Evolutionary conservation across 2,329 filamentous ascomycete species (phyloP).

Genomic region (Colletotrichum sojae): DNA sequence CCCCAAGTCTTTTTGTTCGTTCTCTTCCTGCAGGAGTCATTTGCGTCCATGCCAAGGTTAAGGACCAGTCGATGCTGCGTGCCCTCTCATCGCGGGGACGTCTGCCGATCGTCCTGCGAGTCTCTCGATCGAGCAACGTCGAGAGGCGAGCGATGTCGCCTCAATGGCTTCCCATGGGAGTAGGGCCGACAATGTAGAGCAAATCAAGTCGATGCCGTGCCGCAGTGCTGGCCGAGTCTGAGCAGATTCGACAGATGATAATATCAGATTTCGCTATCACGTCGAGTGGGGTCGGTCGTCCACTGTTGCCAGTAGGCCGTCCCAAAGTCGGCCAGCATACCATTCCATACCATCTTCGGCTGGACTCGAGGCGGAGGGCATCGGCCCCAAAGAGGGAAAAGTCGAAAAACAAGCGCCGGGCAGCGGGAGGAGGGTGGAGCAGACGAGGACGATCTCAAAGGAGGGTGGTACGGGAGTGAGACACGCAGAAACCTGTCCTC

Average conservation of each 20-base stretch:
- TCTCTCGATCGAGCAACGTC: conserved; percentile 24
- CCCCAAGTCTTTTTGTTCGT: conserved; percentile 15
- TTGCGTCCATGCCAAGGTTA: background rate
- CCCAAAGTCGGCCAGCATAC: no score
- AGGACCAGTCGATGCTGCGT: conserved; percentile 10
- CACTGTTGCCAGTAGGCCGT: no score
- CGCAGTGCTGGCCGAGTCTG: background rate
- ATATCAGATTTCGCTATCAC: conserved; percentile 1
- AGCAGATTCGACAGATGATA: conserved; percentile 15
- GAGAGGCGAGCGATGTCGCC: conserved; percentile 12
- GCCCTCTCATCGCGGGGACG: conserved; percentile 7
- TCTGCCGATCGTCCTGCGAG: conserved; percentile 31
- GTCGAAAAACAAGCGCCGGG: conserved; percentile 40
- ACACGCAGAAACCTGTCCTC: conserved; percentile 52
- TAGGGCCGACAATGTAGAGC: conserved; percentile 8
- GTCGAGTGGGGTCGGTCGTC: background rate
- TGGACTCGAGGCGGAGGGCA: no score
- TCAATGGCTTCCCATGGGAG: conserved; percentile 5
- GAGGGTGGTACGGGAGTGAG: conserved; percentile 45
- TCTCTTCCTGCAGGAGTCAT: conserved; percentile 19
- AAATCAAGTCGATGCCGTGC: conserved; percentile 15
- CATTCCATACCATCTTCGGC: no score
- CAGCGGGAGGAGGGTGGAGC: conserved; percentile 36
- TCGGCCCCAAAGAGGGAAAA: background rate
- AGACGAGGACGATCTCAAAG: conserved; percentile 43